Evolutionary conservation across 306 rosid species (phyloP).

Genomic region (Acmispon strigosus): DNA sequence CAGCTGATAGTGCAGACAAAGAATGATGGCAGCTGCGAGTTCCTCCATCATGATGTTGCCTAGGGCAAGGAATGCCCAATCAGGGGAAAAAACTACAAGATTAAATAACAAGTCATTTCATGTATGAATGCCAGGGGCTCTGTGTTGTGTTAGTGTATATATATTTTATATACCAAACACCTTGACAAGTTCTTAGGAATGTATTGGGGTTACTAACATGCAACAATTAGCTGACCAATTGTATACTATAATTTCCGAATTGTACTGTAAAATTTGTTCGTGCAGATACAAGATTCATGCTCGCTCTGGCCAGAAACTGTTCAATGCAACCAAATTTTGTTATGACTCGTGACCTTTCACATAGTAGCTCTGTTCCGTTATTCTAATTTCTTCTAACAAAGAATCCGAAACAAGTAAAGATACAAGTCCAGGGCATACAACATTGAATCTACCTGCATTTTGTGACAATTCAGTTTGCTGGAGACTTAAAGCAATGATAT

Average conservation of each 20-base stretch:
- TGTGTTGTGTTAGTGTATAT: background rate
- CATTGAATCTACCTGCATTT: background rate
- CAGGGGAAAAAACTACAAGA: too few relatives aligned
- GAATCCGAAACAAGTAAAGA: too few relatives aligned
- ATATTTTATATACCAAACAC: background rate
- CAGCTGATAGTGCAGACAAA: slow-evolving; percentile 23
- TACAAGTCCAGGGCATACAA: background rate
- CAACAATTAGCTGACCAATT: background rate
- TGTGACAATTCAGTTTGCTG: background rate
- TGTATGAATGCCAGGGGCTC: background rate
- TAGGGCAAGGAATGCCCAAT: too few relatives aligned
- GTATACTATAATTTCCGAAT: background rate
- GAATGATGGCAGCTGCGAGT: slow-evolving; percentile 20
- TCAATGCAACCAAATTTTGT: background rate
- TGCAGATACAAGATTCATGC: background rate
- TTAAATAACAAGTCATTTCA: background rate
- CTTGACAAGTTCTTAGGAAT: background rate
- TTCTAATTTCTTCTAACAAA: too few relatives aligned
- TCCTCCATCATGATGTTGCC: background rate
- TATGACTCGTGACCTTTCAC: too few relatives aligned
- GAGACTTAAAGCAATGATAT: background rate
- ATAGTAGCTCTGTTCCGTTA: too few relatives aligned
- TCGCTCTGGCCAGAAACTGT: background rate
- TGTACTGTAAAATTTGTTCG: background rate
- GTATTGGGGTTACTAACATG: background rate